Evolutionary conservation across 176 grass and related monocot genomes (phyloP).

Genomic region (Bromus sterilis): DNA sequence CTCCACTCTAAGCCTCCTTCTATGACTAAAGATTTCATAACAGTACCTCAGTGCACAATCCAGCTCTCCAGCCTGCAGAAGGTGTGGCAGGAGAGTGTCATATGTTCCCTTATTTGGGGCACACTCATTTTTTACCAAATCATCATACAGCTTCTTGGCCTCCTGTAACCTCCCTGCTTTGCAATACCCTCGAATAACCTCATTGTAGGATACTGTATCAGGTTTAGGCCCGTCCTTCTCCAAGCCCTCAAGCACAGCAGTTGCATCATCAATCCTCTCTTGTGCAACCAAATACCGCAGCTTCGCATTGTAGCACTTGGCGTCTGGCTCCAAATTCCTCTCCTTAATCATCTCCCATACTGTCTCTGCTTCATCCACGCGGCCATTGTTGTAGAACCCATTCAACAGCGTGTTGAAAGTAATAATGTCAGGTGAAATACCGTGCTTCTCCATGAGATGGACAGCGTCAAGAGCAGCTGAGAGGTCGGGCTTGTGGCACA

Average conservation of each 20-base stretch:
- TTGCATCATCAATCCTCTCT: constrained; percentile 31
- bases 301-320: constrained; percentile 49
- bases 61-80: constrained; percentile 40
- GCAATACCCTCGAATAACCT: constrained; percentile 41
- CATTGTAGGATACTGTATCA: constrained; percentile 48
- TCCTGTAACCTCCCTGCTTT: constrained; percentile 42
- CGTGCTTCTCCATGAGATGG: constrained; percentile 42
- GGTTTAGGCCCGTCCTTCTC: constrained; percentile 41
- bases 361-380: constrained; percentile 14
- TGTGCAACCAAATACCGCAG: constrained; percentile 34
- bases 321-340: constrained; percentile 31
- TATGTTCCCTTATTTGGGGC: constrained; percentile 39
- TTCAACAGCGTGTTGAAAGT: constrained; percentile 49
- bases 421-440: constrained; percentile 13
- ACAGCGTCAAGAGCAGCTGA: constrained; percentile 34
- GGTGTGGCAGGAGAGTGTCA: constrained; percentile 30
- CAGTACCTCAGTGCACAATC: constrained; percentile 44
- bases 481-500: constrained; percentile 36
- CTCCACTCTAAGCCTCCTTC: background rate
- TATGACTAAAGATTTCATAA: constrained; percentile 30
- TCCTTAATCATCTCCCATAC: constrained; percentile 56
- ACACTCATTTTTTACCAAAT: constrained; percentile 42
- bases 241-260: constrained; percentile 36
- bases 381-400: constrained; percentile 21
- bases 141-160: constrained; percentile 38